Base-by-base conservation (phyloP, 768 basidiomycete species). In the Calocybe cyanea region DNA sequence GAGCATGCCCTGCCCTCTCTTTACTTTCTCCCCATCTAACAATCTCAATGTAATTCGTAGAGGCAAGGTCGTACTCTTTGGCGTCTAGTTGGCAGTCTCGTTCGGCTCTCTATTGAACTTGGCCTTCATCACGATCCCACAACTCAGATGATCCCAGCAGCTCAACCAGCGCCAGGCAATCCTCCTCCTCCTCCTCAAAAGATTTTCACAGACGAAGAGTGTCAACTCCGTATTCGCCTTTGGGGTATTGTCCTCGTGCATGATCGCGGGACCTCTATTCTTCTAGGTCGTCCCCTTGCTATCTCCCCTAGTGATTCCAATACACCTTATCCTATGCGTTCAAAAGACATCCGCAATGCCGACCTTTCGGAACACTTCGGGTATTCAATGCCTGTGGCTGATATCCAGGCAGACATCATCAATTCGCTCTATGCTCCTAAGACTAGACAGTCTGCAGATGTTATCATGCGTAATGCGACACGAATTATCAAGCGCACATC, bases 371-470 rank as follows among this genome's bases (percentile, higher is more conserved):
- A 88, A 55, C 87, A 92, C 60, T 92, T 91, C 60, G 73, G 85
- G 43, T 69, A 83, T 19, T 88, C 85, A 15, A 78, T 82, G 43
- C 81, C 85, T 7, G 72, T 92, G 37, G 83, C 83, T 18, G 86
- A 88, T 52, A 88, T 92, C 46, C 90, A 92, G 53, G 90, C 89
- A 3, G 90, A 92, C 51, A 88, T 92, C 49, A 87, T 92, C 69
- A 88, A 87, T 59, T 87, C 87, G 8, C 72, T 92, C 7, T 92
- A 92, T 58, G 74, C 80, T 7, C 89, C 90, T 1, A 80, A 80
- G 15, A 76, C 81, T n/a, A 75, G 73, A 38, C 83, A 85, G 63
- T 75, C 73, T 18, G 76, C 75, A 1, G 85, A 88, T 52, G 69
- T 77, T 7, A 78, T 89, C 49, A 81, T 90, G 73, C 78, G 80